Base-by-base conservation (phyloP, 2,329 filamentous ascomycete species). In the Aspergillus flavus region DNA sequence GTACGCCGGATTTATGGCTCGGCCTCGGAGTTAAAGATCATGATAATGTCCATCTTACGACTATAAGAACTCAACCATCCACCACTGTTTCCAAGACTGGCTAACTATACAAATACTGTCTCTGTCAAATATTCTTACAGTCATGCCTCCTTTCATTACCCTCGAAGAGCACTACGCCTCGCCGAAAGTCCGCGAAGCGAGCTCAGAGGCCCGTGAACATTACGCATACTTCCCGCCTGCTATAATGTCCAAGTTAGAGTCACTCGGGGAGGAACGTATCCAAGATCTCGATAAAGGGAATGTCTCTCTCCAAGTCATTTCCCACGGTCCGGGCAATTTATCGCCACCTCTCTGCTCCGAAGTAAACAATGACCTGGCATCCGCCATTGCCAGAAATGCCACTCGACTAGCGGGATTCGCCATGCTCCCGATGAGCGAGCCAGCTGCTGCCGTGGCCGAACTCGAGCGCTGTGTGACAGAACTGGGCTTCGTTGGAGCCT, bases 401-500 rank as follows among this genome's bases (percentile, higher is more conserved):
- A 74, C 71, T 19, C 80, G 79, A 39, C 76, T 83, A 32, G 76
- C 76, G 4, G 81, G 76, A 9, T 79, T 84, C 61, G 81, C 81
- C 3, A 68, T 79, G 41, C 71, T 84, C 0, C 79, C 80, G 0
- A 79, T 81, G 73, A 58, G 61, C 1, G 67, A 80, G 4, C 78
- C 80, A 4, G 52, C 68, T 58, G 67, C 73, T 54, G 73, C 80
- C 1, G 80, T 77, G 0, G 64, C 65, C 9, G 79, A 80, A 61
- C 68, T 80, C 1, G 67, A 70, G 48, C 69, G 75, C 11, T 81
- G 80, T 64, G 75, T 85, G 1, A 72, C 68, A 4, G 70, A 82
- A 55, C 72, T 81, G n/a, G 75, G 76, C 3, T 84, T 86, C 61
- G 76, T 83, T 4, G 83, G 84, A 0, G 81, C 82, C 1, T 71